Evolutionary conservation across 495 filamentous ascomycete genomes (phyloP).

Genomic region (Penicillium samsonianum): DNA sequence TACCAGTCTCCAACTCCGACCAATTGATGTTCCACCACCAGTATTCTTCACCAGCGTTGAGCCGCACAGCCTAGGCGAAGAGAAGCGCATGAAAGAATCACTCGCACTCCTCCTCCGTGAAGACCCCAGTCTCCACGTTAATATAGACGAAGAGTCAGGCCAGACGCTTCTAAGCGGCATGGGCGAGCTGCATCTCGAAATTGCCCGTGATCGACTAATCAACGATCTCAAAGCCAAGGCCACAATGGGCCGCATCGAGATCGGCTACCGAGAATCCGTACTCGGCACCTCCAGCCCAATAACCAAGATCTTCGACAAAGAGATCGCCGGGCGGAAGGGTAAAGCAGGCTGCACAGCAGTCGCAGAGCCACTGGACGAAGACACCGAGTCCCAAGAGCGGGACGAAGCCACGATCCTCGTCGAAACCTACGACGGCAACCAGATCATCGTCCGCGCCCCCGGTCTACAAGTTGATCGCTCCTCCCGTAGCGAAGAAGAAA

Average conservation of each 20-base stretch:
- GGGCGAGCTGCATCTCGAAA: slow-evolving; percentile 97
- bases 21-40: slow-evolving; percentile 86
- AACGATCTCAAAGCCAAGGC: slow-evolving; percentile 89
- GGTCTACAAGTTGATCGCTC: slow-evolving; percentile 44
- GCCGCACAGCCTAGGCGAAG: slow-evolving; percentile 73
- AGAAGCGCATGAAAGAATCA: slow-evolving; percentile 74
- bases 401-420: slow-evolving; percentile 34
- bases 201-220: slow-evolving; percentile 83
- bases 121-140: slow-evolving; percentile 90
- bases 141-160: slow-evolving; percentile 82
- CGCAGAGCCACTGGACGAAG: slow-evolving; percentile 59
- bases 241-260: slow-evolving; percentile 88
- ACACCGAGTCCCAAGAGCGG: slow-evolving; percentile 19
- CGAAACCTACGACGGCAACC: slow-evolving; percentile 52
- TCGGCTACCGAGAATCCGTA: slow-evolving; percentile 86
- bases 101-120: slow-evolving; percentile 80
- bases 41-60: slow-evolving; percentile 96
- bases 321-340: slow-evolving; percentile 75
- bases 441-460: slow-evolving; percentile 56
- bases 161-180: slow-evolving; percentile 94
- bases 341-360: slow-evolving; percentile 73
- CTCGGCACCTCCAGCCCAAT: slow-evolving; percentile 53
- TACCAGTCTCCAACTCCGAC: slow-evolving; percentile 76
- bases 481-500: slow-evolving; percentile 38
- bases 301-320: slow-evolving; percentile 69